Evolutionary conservation across 225 moss, liverwort and hornwort genomes (phyloP), one percentile per base, ranked within the genome.

Genomic region (Pseudoscleropodium purum): DNA sequence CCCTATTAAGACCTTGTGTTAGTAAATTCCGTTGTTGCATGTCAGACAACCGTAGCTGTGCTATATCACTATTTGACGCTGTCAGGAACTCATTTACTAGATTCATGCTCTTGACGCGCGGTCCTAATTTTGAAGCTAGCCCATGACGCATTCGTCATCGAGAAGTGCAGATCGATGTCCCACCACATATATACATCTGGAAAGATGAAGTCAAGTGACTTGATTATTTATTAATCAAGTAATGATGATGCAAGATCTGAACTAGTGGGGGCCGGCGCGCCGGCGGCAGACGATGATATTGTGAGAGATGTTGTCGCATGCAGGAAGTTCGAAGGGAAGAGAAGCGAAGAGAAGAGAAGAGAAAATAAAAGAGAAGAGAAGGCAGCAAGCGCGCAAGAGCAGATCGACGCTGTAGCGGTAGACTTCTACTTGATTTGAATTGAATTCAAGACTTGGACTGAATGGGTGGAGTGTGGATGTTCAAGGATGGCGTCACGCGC

Each of bases 381-480:
- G 83, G 69, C 56, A 84, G 69, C n/a, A 9, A 69, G 39, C 67
- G 65, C 25, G 36, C 49, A 26, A 25, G 83, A 83, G 83, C 66
- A 83, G 49, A 83, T 83, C 36, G 49, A 49, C 34, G 26, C 36
- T 66, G 24, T 66, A 11, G 49, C 47, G 25, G 24, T 49, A 24
- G 66, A 10, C 16, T 83, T 66, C 17, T 66, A 66, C 66, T 66
- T 51, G 66, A 33, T 45, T 47, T 66, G 49, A 47, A 37, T 25
- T 45, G 66, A 49, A 24, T 29, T 82, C n/a, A 13, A 31, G 82
- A 62, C 45, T 47, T 41, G 59, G 29, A 69, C 75, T 60, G 65
- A 56, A 94, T 95, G 95, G 92, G 91, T 19, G 91, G 94, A 73
- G 95, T 93, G 73, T 95, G 94, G 95, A 90, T 95, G 90, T 94